Base-by-base conservation (phyloP, 2,329 filamentous ascomycete genomes). In the Penicillium oxalicum region DNA sequence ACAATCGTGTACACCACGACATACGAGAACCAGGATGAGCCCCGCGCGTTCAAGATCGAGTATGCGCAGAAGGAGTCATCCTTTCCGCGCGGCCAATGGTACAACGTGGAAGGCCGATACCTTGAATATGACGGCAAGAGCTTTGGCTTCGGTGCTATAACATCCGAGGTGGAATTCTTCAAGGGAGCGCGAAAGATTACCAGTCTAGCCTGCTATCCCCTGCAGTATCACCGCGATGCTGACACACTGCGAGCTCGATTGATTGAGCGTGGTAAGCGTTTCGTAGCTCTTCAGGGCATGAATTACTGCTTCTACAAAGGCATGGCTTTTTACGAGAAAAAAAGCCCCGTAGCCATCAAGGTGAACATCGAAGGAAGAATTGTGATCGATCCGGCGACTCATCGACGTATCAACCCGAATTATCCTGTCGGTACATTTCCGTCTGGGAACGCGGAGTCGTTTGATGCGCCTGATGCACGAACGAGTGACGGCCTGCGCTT, bases 51-150 rank as follows among this genome's bases (percentile, higher is more conserved):
- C 77, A 90, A 87, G 65, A 82, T 91, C 1, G 87, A 91, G 50
- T 79, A 83, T 54, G 84, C 86, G 0, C 83, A 83, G 59, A 87
- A 88, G 56, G 83, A 87, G 43, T 74, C 70, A 38, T 81, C 77
- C 33, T 81, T 91, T 59, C 77, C 87, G 62, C 83, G 82, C 55
- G 87, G 87, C 4, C 79, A 84, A 13, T 91, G 80, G 70, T 94
- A 91, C 69, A 80, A 77, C 56, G 77, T 95, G 11, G 86, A 91
- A 56, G 88, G 73, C 8, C 65, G 70, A 13, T 95, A 93, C 58
- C 78, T 95, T 26, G 89, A 95, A 61, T 95, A 89, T 52, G 88
- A 95, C 58, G 91, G 90, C 49, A 94, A 94, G 64, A 77, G 80
- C 5, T 94, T 91, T 63, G 90, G 89, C 2, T 84, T 86, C 60